Evolutionary conservation across 2,329 filamentous ascomycete genomes (phyloP), one percentile per base, ranked within the genome.

Genomic region (Chaetothyriales sp.): DNA sequence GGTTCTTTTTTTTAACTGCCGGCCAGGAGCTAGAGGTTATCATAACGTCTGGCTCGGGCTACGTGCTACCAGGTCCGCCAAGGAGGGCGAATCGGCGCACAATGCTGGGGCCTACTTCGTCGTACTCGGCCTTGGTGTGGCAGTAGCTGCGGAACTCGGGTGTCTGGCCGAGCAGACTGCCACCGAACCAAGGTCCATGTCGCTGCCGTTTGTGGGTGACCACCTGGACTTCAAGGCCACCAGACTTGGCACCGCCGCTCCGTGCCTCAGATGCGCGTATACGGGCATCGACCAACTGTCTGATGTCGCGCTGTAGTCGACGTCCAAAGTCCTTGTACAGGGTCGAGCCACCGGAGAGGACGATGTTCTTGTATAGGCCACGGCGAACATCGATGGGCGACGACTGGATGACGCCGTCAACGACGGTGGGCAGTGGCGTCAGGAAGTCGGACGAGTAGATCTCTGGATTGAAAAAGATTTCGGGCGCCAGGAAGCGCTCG

Each of bases 401-500:
- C 51, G 88, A 90, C 70, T 98, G 92, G 62, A 98, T 98, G 57
- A 96, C 92, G 51, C 84, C 84, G 65, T 98, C 92, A 55, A 98
- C 93, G 48, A 98, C 92, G 48, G 79, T 85, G 20, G 92, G 92
- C 7, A 98, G 78, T 12, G 92, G 92, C 10, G 92, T 98, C 58
- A 98, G 73, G 74, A 98, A 98, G 66, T 98, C 92, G 59, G 90
- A 96, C 55, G 87, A 95, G 77, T 96, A 96, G 63, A 98, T 98
- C 72, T 98, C 92, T 26, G 92, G 92, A 71, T 98, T 98, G 80
- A 98, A 98, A 72, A 98, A 98, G 65, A 98, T 98, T 69, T 98
- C 92, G 20, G 93, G 93, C 2, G 92, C 92, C 53, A 98, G 76
- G 77, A 98, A 98, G 32, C 92, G 85, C 69, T 98, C 92, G 71